A percentile compares a stretch with the other conserved stretches of the same genome.
phyloP scores from a whole-genome alignment of 805 yeast genomes.

The Starmera dryadoides region DNA sequence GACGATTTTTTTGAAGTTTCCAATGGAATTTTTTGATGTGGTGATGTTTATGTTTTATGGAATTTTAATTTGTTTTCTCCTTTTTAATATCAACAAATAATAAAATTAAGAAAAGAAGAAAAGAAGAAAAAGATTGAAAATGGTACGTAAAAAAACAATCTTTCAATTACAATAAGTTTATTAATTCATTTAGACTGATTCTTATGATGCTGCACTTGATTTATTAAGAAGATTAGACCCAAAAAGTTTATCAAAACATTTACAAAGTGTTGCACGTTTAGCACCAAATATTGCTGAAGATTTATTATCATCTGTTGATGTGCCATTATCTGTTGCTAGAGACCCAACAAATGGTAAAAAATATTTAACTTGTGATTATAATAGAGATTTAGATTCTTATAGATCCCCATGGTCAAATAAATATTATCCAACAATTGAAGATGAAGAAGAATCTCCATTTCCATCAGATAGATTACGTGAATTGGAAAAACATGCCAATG shows the following conservation, averaged over 20 bases:
- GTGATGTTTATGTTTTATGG: neutral
- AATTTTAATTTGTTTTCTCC: neutral
- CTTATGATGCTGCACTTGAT: constrained; percentile 73
- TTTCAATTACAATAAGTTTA: too few relatives aligned
- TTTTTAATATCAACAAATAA: neutral
- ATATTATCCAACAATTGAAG: constrained; percentile 53
- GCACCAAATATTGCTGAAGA: constrained; percentile 74
- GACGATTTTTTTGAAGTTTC: neutral
- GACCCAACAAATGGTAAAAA: constrained; percentile 41
- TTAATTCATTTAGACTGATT: constrained; percentile 11
- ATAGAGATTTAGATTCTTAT: constrained; percentile 88
- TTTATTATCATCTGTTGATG: constrained; percentile 77
- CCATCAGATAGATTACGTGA: constrained; percentile 64
- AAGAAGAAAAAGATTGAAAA: neutral
- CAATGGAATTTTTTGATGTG: neutral
- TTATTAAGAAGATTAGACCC: constrained; percentile 73
- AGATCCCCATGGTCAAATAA: constrained; percentile 88
- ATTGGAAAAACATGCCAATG: constrained; percentile 77
- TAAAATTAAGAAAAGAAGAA: neutral
- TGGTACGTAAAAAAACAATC: too few relatives aligned
- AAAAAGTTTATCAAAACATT: constrained; percentile 38
- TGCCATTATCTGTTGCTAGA: constrained; percentile 51
- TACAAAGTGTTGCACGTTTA: constrained; percentile 37
- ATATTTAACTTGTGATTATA: constrained; percentile 85
- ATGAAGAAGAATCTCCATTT: constrained; percentile 61